These are phyloP conservation scores for Penicillium brevicompactum DNA, from an alignment of 2,329 filamentous ascomycete species.

Conservation along the genomic window DNA sequence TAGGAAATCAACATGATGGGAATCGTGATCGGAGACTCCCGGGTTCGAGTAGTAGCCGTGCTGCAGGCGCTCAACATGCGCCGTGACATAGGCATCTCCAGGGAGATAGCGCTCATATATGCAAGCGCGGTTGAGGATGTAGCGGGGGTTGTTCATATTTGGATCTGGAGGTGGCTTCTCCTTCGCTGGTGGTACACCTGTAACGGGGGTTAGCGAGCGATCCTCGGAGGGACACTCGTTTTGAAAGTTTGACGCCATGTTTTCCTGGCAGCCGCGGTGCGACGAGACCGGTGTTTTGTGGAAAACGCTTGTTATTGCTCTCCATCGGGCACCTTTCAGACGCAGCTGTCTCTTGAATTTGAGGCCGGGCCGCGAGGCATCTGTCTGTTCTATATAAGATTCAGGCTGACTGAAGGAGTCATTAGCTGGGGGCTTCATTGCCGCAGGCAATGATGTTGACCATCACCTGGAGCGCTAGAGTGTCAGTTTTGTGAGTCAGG, in stretches of 20 bases:
- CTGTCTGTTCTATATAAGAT: neutral
- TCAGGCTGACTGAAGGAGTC: neutral
- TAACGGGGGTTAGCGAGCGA: neutral
- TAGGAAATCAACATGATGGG: constrained; percentile 51
- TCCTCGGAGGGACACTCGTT: neutral
- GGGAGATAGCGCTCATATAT: constrained; percentile 54
- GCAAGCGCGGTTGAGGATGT: constrained; percentile 44
- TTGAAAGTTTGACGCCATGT: constrained; percentile 9
- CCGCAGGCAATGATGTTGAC: neutral
- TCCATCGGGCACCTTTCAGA: constrained; percentile 17
- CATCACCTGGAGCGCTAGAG: constrained; percentile 8
- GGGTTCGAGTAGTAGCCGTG: constrained; percentile 50
- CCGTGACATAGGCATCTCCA: constrained; percentile 52
- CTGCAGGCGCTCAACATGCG: constrained; percentile 54
- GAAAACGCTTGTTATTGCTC: constrained; percentile 6
- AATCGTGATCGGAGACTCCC: constrained; percentile 44
- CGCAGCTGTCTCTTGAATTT: neutral
- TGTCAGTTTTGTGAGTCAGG: constrained; percentile 1
- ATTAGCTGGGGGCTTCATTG: neutral
- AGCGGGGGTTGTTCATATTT: constrained; percentile 40
- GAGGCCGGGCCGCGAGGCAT: neutral
- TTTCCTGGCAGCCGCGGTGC: constrained; percentile 4
- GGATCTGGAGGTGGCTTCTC: constrained; percentile 28
- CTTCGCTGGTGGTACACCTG: constrained; percentile 6
- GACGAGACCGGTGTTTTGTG: constrained; percentile 10